phyloP scores from a whole-genome alignment of 2,329 filamentous ascomycete genomes.

The Aureobasidium namibiae region DNA sequence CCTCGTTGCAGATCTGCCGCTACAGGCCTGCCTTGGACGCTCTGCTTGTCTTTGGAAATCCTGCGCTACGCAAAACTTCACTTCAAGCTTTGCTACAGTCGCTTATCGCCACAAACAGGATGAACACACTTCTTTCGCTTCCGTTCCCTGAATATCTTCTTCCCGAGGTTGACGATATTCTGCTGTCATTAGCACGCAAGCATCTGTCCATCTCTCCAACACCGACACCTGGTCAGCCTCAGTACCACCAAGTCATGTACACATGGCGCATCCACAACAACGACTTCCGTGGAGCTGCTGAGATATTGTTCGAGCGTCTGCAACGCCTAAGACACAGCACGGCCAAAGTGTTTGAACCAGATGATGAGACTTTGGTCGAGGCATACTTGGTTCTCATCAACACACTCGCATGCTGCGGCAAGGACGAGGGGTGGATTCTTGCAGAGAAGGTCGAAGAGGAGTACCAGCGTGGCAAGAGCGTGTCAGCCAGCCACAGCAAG shows the following conservation, averaged over 20 bases:
- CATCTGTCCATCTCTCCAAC: slow-evolving; percentile 53
- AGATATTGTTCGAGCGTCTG: slow-evolving; percentile 48
- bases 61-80: slow-evolving; percentile 61
- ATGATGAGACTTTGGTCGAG: slow-evolving; percentile 48
- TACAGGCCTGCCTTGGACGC: slow-evolving; percentile 79
- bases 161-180: slow-evolving; percentile 68
- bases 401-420: slow-evolving; percentile 74
- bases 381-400: slow-evolving; percentile 92
- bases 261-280: slow-evolving; percentile 77
- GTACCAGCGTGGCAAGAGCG: slow-evolving; percentile 8
- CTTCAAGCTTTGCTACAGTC: slow-evolving; percentile 57
- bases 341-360: slow-evolving; percentile 12
- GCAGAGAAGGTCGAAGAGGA: slow-evolving; percentile 40
- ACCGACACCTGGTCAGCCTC: slow-evolving; percentile 34
- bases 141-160: slow-evolving; percentile 67
- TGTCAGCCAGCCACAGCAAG: not conserved
- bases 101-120: slow-evolving; percentile 24
- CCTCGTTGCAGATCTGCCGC: slow-evolving; percentile 67
- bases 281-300: slow-evolving; percentile 73
- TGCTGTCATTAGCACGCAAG: slow-evolving; percentile 62
- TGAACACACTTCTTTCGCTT: slow-evolving; percentile 52
- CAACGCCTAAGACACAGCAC: slow-evolving; percentile 34
- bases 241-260: slow-evolving; percentile 85
- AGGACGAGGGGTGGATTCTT: slow-evolving; percentile 75
- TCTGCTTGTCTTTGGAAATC: slow-evolving; percentile 63